phyloP scores from a whole-genome alignment of 192 early-diverging fungal genomes.

The Backusella parvicylindrica region DNA sequence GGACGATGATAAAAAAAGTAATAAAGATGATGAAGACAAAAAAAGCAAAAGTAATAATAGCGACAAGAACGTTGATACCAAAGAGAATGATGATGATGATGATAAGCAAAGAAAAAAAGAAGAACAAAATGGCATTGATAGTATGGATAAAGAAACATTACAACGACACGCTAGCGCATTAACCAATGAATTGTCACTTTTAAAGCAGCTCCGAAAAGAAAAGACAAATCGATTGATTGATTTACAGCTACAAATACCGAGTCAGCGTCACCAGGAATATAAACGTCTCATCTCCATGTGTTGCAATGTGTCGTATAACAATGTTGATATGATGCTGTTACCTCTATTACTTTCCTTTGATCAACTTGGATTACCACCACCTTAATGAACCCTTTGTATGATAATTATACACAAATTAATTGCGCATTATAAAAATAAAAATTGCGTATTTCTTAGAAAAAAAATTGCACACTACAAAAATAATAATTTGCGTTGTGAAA shows the following conservation, averaged over 20 bases:
- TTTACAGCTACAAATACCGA: slow-evolving; percentile 33
- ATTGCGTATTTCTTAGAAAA: too few relatives aligned
- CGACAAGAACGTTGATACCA: too few relatives aligned
- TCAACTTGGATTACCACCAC: slow-evolving; percentile 9
- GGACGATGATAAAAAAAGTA: background rate
- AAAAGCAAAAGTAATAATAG: too few relatives aligned
- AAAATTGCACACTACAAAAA: too few relatives aligned
- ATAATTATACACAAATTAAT: too few relatives aligned
- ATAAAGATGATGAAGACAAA: too few relatives aligned
- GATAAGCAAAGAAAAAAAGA: background rate
- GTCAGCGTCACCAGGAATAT: slow-evolving; percentile 54
- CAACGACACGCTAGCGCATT: slow-evolving; percentile 16
- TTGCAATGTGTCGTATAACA: slow-evolving; percentile 58
- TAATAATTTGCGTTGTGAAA: too few relatives aligned
- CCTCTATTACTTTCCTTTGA: slow-evolving; percentile 62
- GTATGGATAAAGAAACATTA: slow-evolving; percentile 25
- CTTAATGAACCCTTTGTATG: background rate
- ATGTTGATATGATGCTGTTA: slow-evolving; percentile 56
- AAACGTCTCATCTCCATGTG: slow-evolving; percentile 64
- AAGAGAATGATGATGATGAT: slow-evolving; percentile 26
- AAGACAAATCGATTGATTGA: slow-evolving; percentile 41
- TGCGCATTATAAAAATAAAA: too few relatives aligned
- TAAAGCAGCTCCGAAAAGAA: slow-evolving; percentile 28
- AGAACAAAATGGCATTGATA: background rate
- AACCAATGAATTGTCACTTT: background rate